A percentile compares a stretch with the other conserved stretches of the same genome.
Evolutionary conservation across 1,284 basidiomycete genomes (phyloP).

Genomic region (Entoloma clypeatum): DNA sequence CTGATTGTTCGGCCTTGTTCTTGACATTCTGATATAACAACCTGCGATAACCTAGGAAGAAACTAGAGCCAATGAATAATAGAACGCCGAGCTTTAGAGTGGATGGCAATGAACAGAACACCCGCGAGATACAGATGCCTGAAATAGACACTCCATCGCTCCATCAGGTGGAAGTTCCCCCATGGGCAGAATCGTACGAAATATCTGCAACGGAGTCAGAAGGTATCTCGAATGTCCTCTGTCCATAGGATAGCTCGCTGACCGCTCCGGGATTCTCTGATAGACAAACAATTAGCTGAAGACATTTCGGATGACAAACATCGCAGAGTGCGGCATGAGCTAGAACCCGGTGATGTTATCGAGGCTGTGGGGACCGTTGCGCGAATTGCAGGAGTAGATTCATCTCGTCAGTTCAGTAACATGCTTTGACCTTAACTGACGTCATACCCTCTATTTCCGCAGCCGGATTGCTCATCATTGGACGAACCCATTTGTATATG

Average conservation of each 20-base stretch:
- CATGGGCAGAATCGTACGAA: slow-evolving; percentile 80
- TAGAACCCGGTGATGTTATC: slow-evolving; percentile 88
- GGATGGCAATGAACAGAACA: slow-evolving; percentile 40
- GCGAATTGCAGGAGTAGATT: slow-evolving; percentile 83
- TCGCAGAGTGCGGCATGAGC: slow-evolving; percentile 74
- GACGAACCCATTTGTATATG: slow-evolving; percentile 83
- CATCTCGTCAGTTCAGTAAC: slow-evolving; percentile 62
- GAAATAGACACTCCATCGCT: slow-evolving; percentile 59
- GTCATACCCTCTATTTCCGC: slow-evolving; percentile 5
- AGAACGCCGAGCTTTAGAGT: slow-evolving; percentile 48
- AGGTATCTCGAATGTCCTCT: slow-evolving; percentile 33
- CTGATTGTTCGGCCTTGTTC: background rate
- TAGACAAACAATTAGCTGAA: slow-evolving; percentile 58
- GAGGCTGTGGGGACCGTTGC: slow-evolving; percentile 88
- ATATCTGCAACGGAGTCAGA: slow-evolving; percentile 63
- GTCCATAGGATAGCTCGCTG: background rate
- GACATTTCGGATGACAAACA: slow-evolving; percentile 77
- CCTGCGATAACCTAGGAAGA: slow-evolving; percentile 58
- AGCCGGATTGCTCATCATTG: slow-evolving; percentile 88
- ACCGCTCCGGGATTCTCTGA: slow-evolving; percentile 4
- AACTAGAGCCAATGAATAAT: slow-evolving; percentile 61
- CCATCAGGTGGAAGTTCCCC: slow-evolving; percentile 63
- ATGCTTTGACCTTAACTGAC: background rate
- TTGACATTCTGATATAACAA: slow-evolving; percentile 2
- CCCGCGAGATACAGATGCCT: slow-evolving; percentile 56